Evolutionary conservation across 2,329 filamentous ascomycete genomes (phyloP), one percentile per base, ranked within the genome.

Genomic region (Exophiala aquamarina): DNA sequence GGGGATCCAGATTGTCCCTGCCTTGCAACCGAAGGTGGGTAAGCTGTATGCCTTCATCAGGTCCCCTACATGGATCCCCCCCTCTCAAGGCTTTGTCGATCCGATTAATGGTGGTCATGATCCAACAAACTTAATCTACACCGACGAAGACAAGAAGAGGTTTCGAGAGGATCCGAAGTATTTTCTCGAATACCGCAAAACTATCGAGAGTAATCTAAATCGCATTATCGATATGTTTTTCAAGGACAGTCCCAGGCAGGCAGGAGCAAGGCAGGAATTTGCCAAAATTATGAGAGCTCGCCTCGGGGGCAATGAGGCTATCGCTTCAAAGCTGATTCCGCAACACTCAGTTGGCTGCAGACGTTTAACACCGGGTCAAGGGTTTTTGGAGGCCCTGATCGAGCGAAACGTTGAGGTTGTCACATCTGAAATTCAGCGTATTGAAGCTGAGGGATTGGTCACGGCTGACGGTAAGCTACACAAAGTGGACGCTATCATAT

Each of bases 391-490:
- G 55, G 63, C 67, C 1, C 61, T 72, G 8, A 63, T 63, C 2
- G 53, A 69, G 41, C 61, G 65, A 4, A 78, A 79, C 36, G 71
- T 77, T 3, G 56, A 65, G 15, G 66, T 68, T 4, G 63, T 74
- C 20, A 66, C 66, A 20, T 60, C 55, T 2, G 13, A 17, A 4
- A 73, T 76, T 50, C 47, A 56, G 8, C 55, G 59, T 3, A 66
- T 76, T 19, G 48, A 43, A 9, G 29, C n/a, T 6, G 39, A 66
- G 19, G 62, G 46, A 10, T 41, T 62, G 34, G 33, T 57, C 11
- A 57, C 52, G 3, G 21, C n/a, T 2, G 52, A 68, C 19, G 64
- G 65, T 9, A 53, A 56, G n/a, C 61, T 64, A 37, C 56, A 59
- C 31, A 52, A 58, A 2, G 55, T 62, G 3, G 65, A 69, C 34